These are phyloP conservation scores for Rusavskia elegans DNA, from an alignment of 495 filamentous ascomycete species.

Conservation along the genomic window DNA sequence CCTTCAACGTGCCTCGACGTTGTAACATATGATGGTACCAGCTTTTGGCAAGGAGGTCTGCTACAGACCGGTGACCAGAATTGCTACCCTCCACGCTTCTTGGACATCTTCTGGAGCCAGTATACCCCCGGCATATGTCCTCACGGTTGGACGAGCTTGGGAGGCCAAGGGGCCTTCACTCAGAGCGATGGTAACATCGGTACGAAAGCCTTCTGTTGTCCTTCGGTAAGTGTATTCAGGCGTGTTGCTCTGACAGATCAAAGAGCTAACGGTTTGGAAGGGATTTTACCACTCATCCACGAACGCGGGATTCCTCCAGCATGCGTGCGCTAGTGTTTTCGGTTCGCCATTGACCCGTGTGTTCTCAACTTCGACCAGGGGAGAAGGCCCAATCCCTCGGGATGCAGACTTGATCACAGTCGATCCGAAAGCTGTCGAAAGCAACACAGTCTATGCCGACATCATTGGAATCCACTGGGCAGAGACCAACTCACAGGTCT, in stretches of 20 bases:
- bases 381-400: constrained; percentile 1
- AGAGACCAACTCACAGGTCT: constrained; percentile 1
- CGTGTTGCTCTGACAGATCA: too few species aligned
- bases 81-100: constrained; percentile 7
- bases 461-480: constrained; percentile 5
- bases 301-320: neutral
- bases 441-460: constrained; percentile 8
- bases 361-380: neutral
- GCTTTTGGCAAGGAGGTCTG: constrained; percentile 8
- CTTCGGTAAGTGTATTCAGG: neutral
- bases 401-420: constrained; percentile 1
- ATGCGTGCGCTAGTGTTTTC: constrained; percentile 4
- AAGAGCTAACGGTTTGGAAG: neutral
- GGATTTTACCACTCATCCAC: neutral
- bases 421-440: neutral
- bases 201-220: neutral
- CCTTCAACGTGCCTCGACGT: constrained; percentile 1
- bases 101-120: constrained; percentile 1
- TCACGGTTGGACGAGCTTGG: constrained; percentile 5
- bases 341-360: constrained; percentile 3
- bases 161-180: neutral
- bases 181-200: constrained; percentile 3
- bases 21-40: constrained; percentile 7
- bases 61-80: constrained; percentile 5
- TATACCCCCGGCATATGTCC: constrained; percentile 9